Conservation (phyloP, 2,329 filamentous ascomycete genomes). For the Penicillium psychrosexuale region DNA sequence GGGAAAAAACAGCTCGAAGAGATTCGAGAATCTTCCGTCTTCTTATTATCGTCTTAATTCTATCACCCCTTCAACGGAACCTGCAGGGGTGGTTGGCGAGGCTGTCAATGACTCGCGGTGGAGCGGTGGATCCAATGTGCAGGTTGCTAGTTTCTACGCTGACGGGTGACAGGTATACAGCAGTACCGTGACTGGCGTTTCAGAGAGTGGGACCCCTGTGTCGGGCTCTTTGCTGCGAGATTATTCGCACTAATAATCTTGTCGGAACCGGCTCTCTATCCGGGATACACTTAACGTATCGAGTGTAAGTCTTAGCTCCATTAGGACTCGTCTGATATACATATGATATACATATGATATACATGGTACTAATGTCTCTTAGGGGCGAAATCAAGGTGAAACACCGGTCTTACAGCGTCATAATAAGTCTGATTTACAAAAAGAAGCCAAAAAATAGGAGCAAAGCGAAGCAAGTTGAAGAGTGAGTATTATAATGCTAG, state of each 20-base stretch:
- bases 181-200: constrained; percentile 5
- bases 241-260: neutral
- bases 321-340: neutral
- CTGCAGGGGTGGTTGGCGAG: constrained; percentile 6
- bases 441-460: neutral
- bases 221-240: neutral
- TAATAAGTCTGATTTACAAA: neutral
- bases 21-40: constrained; percentile 21
- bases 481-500: neutral
- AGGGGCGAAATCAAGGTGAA: neutral
- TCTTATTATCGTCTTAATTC: constrained; percentile 1
- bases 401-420: neutral
- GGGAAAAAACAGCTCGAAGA: neutral
- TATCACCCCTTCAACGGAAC: constrained; percentile 3
- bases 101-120: constrained; percentile 15
- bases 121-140: constrained; percentile 27
- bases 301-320: neutral
- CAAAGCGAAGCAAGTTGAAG: neutral
- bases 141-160: constrained; percentile 23
- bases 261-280: neutral
- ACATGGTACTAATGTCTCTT: neutral
- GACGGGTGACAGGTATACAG: constrained; percentile 5
- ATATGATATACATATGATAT: neutral
- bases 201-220: constrained; percentile 6
- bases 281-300: neutral